Evolutionary conservation across 768 basidiomycete genomes (phyloP), one percentile per base, ranked within the genome.

Genomic region (Leucocoprinus leucothites): DNA sequence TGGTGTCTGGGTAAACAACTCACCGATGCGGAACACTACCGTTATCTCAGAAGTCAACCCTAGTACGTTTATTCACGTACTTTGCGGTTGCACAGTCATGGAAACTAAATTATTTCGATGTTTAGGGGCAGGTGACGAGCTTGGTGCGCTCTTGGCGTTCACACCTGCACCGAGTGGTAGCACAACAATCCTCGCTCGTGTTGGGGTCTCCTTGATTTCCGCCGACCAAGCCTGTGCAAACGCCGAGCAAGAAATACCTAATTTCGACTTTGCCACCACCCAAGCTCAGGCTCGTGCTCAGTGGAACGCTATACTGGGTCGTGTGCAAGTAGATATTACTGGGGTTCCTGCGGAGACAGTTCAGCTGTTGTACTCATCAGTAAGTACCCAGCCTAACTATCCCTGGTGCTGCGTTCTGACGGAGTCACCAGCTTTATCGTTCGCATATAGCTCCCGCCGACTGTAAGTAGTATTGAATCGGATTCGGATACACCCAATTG

Each of bases 361-460:
- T n/a, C 65, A 73, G 53, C 61, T 86, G 45, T 77, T 87, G 57
- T 87, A 86, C 65, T 84, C 82, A 24, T 84, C 82, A 47, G 78
- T 80, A 51, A 57, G 75, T 66, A 8, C 5, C 11, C 40, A 5
- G 21, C 46, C 19, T 36, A 31, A 31, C 31, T 16, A 18, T 18
- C 3, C 19, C 21, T 6, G 25, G 40, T 28, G 8, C 4, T n/a
- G 55, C 19, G 52, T 47, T 11, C 31, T 31, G 6, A 31, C 11
- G 7, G 11, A 35, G 16, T 6, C 8, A 36, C 2, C 56, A 82
- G 76, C 65, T 85, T 1, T 86, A 87, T 58, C 63, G 85, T 48
- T 81, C 79, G 0, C 84, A 86, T 62, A 80, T 86, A 43, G 76
- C 78, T 1, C 85, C 85, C 13, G 84, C 82, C 1, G 84, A 86